Base-by-base conservation (phyloP, 2,329 filamentous ascomycete genomes). In the Teratosphaeria zuluensis region DNA sequence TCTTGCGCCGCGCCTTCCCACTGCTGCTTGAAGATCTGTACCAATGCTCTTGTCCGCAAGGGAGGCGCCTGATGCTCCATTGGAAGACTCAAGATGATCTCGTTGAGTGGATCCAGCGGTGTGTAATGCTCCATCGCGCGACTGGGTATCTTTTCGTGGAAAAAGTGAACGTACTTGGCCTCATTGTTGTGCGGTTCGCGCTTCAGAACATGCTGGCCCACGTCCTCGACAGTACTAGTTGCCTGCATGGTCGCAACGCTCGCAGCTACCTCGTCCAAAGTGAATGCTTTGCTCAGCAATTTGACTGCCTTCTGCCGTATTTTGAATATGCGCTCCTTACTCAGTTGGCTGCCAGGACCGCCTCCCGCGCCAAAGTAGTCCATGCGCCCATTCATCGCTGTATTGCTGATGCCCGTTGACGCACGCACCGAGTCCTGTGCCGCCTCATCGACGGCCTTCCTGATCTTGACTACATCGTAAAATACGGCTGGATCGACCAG, bases 81-180 rank as follows among this genome's bases (percentile, higher is more conserved):
- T 1, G 87, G 84, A 21, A 82, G 75, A 48, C 84, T 81, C 12
- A 77, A 75, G 60, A 92, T 85, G 58, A 92, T 83, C 42, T 88
- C 81, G 69, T 85, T 78, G 63, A 95, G 72, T 3, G 84, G 79
- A 56, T 82, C 76, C 58, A 92, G 73, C 62, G 83, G 86, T 8
- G 88, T 92, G 65, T 81, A 85, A 66, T 89, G 83, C 38, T 85
- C 87, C 70, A 94, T 77, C 70, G 87, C 84, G 51, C 87, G 78
- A 48, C 84, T 88, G 1, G 89, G 87, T 30, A 94, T 92, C 80
- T 92, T 94, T 74, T 95, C 89, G 74, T 92, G 89, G 72, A 95
- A 95, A 75, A 92, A 94, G 70, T 94, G 88, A n/a, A 94, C 90
- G 70, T 94, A 94, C 72, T 87, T 88, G 31, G 89, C 90, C 68